Percentiles rank a stretch among this genome's conserved stretches.
phyloP scores from a whole-genome alignment of 2,329 filamentous ascomycete species.

The Fusarium agapanthi region DNA sequence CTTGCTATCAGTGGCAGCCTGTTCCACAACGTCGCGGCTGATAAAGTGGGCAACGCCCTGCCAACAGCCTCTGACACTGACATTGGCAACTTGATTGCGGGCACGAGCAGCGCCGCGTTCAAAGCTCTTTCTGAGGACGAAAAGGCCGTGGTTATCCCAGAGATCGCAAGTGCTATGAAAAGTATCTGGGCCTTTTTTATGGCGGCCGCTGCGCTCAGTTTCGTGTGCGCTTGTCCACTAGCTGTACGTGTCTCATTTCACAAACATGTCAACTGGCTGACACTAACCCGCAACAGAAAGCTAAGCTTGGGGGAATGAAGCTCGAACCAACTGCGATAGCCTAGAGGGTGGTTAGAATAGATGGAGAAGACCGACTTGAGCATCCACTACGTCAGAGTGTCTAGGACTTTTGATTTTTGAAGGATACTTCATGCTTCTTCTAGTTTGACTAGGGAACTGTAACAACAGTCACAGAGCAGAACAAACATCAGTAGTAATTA shows the following conservation, averaged over 20 bases:
- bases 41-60: background rate
- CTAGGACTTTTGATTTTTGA: background rate
- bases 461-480: background rate
- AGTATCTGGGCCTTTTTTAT: background rate
- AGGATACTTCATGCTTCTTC: background rate
- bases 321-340: background rate
- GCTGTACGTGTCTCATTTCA: background rate
- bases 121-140: background rate
- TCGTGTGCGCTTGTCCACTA: background rate
- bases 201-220: background rate
- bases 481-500: background rate
- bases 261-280: fast-evolving
- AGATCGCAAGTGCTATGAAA: background rate
- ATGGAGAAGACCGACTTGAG: background rate
- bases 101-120: background rate
- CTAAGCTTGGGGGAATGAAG: background rate
- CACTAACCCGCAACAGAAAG: fast-evolving
- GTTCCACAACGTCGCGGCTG: background rate
- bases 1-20: background rate
- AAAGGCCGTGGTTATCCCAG: background rate
- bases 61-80: background rate
- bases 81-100: background rate
- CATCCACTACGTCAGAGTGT: background rate
- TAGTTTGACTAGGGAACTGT: background rate
- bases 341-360: background rate